These are phyloP conservation scores for Talaromyces sp. DNA, from an alignment of 2,329 filamentous ascomycete genomes.

Conservation along the genomic window DNA sequence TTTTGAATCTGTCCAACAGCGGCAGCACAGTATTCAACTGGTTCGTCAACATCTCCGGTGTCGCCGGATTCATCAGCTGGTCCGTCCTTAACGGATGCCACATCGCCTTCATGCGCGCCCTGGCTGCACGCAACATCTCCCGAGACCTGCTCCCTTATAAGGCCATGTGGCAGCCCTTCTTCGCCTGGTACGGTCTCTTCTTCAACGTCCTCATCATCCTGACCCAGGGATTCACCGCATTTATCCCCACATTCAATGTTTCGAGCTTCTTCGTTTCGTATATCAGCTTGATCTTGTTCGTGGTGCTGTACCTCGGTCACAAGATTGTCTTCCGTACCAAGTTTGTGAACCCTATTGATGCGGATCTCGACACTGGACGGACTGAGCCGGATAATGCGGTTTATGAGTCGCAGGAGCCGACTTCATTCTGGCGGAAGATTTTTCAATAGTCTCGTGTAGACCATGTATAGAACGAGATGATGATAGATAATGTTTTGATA, in stretches of 20 bases:
- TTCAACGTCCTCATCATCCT: constrained; percentile 63
- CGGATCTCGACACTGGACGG: constrained; percentile 44
- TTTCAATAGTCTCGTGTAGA: neutral
- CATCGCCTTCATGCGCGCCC: constrained; percentile 61
- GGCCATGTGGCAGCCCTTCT: constrained; percentile 60
- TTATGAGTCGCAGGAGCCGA: constrained; percentile 33
- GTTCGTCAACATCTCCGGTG: constrained; percentile 67
- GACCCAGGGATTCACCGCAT: constrained; percentile 67
- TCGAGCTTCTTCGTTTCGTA: constrained; percentile 64
- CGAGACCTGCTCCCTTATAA: constrained; percentile 59
- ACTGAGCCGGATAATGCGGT: constrained; percentile 32
- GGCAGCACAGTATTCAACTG: constrained; percentile 65
- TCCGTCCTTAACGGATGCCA: constrained; percentile 52
- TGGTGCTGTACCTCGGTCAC: constrained; percentile 53
- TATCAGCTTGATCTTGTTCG: constrained; percentile 61
- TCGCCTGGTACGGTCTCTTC: constrained; percentile 63
- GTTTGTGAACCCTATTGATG: constrained; percentile 39
- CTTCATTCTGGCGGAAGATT: constrained; percentile 29
- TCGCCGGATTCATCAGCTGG: constrained; percentile 69
- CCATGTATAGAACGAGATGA: neutral
- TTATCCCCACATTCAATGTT: constrained; percentile 51
- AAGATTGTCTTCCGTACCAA: constrained; percentile 44
- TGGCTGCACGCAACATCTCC: constrained; percentile 55
- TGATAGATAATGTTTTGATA: neutral
- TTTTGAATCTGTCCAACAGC: constrained; percentile 58